Evolutionary conservation across 805 yeast species (phyloP), one percentile per base, ranked within the genome.

Genomic region (Ogataea zsoltii): DNA sequence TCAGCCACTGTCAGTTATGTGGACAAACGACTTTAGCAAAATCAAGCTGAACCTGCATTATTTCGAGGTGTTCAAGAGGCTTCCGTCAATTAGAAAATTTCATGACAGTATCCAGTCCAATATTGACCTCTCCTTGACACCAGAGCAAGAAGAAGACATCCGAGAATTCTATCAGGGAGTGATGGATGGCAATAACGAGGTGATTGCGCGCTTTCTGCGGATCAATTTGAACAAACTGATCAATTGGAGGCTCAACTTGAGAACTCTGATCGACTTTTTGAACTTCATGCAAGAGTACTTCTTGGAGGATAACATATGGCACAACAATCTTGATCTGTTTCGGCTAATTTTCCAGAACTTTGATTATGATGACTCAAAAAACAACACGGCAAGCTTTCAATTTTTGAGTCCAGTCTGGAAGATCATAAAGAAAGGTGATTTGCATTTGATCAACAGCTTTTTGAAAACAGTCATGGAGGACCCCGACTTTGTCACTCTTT

Each of bases 1-100:
- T 37, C 68, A 66, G 45, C 70, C 70, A 4, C 51, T 66, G 25
- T 53, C 62, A 1, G 48, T 66, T 11, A 54, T 66, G 45, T 65
- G 68, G 68, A 56, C 63, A 1, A 56, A 61, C 33, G 62, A 64
- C 37, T 56, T 57, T 30, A 38, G 55, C 15, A 50, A 50, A 9
- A 59, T 62, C 30, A 49, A 50, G 36, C 40, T 63, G 21, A 54
- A 46, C 17, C 31, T 38, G 0, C 52, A 55, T 4, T 61, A 64
- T 36, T 61, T 61, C 30, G 55, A 57, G 23, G 49, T 59, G 12
- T 60, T 65, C 43, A 55, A 57, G 36, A 49, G 56, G 7, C 52
- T 65, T 14, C 65, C 66, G 7, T 62, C 67, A 4, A 54, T 64
- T 18, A 50, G 58, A 39, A 50, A 43, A n/a, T 34, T 46, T 17